These are phyloP conservation scores for Licmophora abbreviata DNA, from an alignment of 108 stramenopile genomes.

Conservation along the genomic window DNA sequence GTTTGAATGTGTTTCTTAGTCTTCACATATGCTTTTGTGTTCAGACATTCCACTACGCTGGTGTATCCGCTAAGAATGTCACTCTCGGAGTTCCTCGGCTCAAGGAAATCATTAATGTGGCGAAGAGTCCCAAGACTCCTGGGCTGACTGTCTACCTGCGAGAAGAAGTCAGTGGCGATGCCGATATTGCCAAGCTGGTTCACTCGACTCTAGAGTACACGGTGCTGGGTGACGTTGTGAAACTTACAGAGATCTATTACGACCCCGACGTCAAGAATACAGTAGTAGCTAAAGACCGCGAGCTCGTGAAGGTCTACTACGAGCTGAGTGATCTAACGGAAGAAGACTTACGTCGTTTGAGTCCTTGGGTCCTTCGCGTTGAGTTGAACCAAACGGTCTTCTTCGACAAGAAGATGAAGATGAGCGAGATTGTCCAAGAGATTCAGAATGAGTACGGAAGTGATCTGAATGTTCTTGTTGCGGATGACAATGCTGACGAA, in stretches of 20 bases:
- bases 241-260: conserved; percentile 92
- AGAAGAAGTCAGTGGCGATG: conserved; percentile 72
- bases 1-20: background rate
- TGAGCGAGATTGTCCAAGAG: conserved; percentile 78
- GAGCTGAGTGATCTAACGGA: conserved; percentile 81
- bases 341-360: conserved; percentile 77
- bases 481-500: conserved; percentile 90
- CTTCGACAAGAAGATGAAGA: conserved; percentile 85
- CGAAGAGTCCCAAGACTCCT: conserved; percentile 95
- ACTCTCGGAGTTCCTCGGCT: conserved; percentile 97
- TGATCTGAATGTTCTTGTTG: conserved; percentile 84
- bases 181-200: conserved; percentile 75
- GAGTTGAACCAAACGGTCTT: conserved; percentile 86
- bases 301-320: conserved; percentile 89
- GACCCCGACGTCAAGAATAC: conserved; percentile 92
- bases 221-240: conserved; percentile 83
- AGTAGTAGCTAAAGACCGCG: conserved; percentile 85
- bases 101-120: conserved; percentile 97
- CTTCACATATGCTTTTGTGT: conserved; percentile 13
- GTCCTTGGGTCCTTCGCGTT: conserved; percentile 96
- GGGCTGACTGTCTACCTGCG: conserved; percentile 87
- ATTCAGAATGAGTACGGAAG: conserved; percentile 78
- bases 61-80: conserved; percentile 98
- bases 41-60: conserved; percentile 98
- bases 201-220: conserved; percentile 90